Percentiles rank a stretch among this genome's conserved stretches.
Conservation (phyloP, 2,329 filamentous ascomycete species). For the Akanthomyces dipterigenus region DNA sequence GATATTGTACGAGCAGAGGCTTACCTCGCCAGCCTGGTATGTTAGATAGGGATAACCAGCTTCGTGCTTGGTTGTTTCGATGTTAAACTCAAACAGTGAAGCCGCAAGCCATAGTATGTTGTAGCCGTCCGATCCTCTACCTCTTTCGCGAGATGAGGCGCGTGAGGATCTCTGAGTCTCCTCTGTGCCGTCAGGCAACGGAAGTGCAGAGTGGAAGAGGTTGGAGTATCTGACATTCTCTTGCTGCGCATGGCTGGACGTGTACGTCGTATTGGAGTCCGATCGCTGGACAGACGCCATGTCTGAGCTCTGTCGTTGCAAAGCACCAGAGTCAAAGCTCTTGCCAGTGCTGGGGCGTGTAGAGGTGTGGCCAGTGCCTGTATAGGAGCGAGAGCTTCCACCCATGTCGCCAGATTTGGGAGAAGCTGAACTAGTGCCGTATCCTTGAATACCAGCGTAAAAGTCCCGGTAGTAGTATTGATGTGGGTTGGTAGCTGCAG, state of each 20-base stretch:
- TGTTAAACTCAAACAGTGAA: slow-evolving; percentile 94
- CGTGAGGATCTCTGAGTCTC: slow-evolving; percentile 48
- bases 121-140: slow-evolving; percentile 47
- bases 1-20: slow-evolving; percentile 19
- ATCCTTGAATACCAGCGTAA: slow-evolving; percentile 31
- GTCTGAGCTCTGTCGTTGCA: slow-evolving; percentile 47
- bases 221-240: slow-evolving; percentile 59
- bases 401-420: slow-evolving; percentile 50
- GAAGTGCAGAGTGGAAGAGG: slow-evolving; percentile 81
- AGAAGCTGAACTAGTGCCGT: slow-evolving; percentile 51
- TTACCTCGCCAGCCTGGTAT: slow-evolving; percentile 85
- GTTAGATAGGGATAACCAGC: slow-evolving; percentile 94
- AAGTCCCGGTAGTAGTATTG: slow-evolving; percentile 52
- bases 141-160: slow-evolving; percentile 54
- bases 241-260: slow-evolving; percentile 38
- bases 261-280: slow-evolving; percentile 50
- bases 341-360: slow-evolving; percentile 53
- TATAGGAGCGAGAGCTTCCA: slow-evolving; percentile 41
- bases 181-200: slow-evolving; percentile 62
- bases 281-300: slow-evolving; percentile 38
- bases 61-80: slow-evolving; percentile 83
- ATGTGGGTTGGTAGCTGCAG: slow-evolving; percentile 40
- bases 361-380: slow-evolving; percentile 30
- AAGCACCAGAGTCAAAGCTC: slow-evolving; percentile 48
- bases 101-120: slow-evolving; percentile 86